These are phyloP conservation scores for Curvularia spicifera DNA, from an alignment of 2,329 filamentous ascomycete species.

Conservation along the genomic window DNA sequence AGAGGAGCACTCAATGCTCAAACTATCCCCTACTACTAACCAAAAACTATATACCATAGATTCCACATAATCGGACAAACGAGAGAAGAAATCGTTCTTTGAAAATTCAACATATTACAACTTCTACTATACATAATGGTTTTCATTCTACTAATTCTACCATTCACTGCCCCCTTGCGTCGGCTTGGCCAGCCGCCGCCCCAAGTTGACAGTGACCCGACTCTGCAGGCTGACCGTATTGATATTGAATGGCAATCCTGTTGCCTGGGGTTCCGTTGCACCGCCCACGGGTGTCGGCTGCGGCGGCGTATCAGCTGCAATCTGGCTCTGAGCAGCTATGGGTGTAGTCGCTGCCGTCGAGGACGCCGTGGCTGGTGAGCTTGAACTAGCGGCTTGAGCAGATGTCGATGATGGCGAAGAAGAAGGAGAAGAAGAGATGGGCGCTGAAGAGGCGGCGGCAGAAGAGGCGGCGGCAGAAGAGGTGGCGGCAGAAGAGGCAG, in stretches of 20 bases:
- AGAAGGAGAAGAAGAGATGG: not conserved
- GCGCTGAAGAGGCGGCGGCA: not conserved
- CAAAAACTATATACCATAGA: conserved; percentile 13
- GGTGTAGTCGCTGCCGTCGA: conserved; percentile 13
- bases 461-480: too few relatives aligned
- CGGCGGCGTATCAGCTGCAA: conserved; percentile 23
- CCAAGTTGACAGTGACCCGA: conserved; percentile 46
- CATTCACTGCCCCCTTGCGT: conserved; percentile 23
- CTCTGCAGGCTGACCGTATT: conserved; percentile 43
- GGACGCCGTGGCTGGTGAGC: conserved; percentile 8
- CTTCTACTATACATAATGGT: not conserved
- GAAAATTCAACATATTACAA: not conserved
- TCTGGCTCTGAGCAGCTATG: conserved; percentile 33
- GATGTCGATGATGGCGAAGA: not conserved
- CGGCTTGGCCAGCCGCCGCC: conserved; percentile 30
- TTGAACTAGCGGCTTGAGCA: conserved; percentile 3
- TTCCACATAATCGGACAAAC: not conserved
- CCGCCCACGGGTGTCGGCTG: conserved; percentile 20
- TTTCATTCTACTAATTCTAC: conserved; percentile 18
- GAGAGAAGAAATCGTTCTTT: not conserved
- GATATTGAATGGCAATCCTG: conserved; percentile 44
- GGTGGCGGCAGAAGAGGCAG: too few relatives aligned
- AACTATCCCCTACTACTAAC: not conserved
- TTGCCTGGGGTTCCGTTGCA: conserved; percentile 18
- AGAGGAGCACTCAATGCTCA: conserved; percentile 23